Evolutionary conservation across 2,329 filamentous ascomycete genomes (phyloP), one percentile per base, ranked within the genome.

Genomic region (Beauveria asiatica): DNA sequence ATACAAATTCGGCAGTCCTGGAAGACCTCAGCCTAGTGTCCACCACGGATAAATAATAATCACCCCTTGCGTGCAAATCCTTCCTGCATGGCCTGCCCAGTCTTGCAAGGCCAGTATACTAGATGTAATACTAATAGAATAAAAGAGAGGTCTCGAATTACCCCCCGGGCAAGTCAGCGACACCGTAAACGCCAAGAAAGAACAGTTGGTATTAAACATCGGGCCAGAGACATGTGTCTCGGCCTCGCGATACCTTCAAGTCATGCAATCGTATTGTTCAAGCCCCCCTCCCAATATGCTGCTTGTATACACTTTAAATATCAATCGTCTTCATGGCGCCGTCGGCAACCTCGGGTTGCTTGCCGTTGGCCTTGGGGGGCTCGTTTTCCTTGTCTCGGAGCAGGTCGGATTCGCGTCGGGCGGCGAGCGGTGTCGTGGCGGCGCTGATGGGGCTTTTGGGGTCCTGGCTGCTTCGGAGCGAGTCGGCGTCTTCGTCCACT

Each of bases 301-400:
- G 64, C 63, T 65, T 59, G 58, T 64, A 54, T 62, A 50, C 48
- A 46, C 64, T 67, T 61, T 73, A 85, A 66, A 85, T 85, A 71
- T 84, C 81, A 71, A 85, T 85, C 62, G 80, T 82, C 75, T 83
- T 85, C 81, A 85, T 83, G 37, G 75, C 73, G 62, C 78, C 80
- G 59, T 82, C 81, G 11, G 72, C 65, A 44, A 75, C 72, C 59
- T 74, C 73, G 8, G 72, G 68, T 61, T 76, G 70, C 67, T 80
- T 81, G 61, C 76, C 77, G 62, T 78, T 78, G 41, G 67, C 63
- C 63, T 76, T 77, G n/a, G 70, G 68, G 17, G 67, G 60, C 62
- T 64, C 62, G 51, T 68, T 71, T 65, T 72, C 71, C 60, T 75
- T 77, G 63, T 73, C 76, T 51, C 75, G 73, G 57, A 72, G 66